phyloP scores from a whole-genome alignment of 2,329 filamentous ascomycete genomes.

The Talaromyces albobiverticillius region DNA sequence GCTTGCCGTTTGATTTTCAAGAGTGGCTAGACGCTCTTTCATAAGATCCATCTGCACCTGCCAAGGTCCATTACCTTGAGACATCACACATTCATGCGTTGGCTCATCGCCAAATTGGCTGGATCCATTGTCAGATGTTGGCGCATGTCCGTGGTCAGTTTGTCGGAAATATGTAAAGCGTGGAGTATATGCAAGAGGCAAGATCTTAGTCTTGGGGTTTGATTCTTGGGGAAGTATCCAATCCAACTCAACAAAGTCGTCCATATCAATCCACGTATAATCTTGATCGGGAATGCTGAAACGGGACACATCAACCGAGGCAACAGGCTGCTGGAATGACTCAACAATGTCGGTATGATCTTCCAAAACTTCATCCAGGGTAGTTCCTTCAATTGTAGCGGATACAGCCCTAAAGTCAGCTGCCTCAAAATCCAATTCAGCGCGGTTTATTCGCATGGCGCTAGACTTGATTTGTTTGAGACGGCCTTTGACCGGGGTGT shows the following conservation, averaged over 20 bases:
- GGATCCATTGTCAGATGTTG: conserved; percentile 70
- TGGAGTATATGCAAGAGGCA: conserved; percentile 89
- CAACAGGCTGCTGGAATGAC: conserved; percentile 51
- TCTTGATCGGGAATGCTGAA: conserved; percentile 97
- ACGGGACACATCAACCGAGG: conserved; percentile 66
- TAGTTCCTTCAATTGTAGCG: conserved; percentile 79
- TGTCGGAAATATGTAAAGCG: conserved; percentile 96
- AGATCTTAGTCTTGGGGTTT: conserved; percentile 89
- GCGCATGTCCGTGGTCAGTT: conserved; percentile 81
- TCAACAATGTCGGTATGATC: conserved; percentile 57
- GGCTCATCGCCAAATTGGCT: conserved; percentile 92
- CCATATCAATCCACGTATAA: conserved; percentile 97
- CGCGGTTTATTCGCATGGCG: conserved; percentile 92
- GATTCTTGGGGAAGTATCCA: conserved; percentile 90
- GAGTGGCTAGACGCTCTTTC: conserved; percentile 71
- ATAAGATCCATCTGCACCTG: conserved; percentile 85
- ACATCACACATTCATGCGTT: conserved; percentile 95
- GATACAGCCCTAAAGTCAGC: conserved; percentile 93
- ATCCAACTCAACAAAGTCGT: conserved; percentile 96
- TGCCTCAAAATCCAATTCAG: conserved; percentile 85
- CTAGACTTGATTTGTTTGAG: conserved; percentile 78
- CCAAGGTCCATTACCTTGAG: conserved; percentile 80
- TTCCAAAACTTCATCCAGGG: conserved; percentile 68
- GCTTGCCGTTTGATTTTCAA: conserved; percentile 72
- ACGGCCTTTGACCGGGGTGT: conserved; percentile 71